phyloP scores from a whole-genome alignment of 768 basidiomycete genomes.

The Cystobasidium ongulense region DNA sequence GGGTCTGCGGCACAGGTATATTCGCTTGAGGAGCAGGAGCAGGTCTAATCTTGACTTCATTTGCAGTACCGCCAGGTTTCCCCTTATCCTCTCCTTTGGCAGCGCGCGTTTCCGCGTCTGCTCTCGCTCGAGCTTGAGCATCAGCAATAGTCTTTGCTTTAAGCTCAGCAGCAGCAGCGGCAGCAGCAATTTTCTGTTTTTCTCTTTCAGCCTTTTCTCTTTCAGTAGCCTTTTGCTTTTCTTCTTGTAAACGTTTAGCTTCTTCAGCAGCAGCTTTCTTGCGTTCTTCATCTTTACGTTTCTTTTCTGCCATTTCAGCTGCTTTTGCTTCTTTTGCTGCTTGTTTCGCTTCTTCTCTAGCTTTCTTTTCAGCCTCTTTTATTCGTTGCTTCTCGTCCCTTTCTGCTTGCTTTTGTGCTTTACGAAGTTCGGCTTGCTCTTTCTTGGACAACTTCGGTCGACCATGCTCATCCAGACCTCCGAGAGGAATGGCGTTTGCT shows the following conservation, averaged over 20 bases:
- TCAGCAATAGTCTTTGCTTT: neutral
- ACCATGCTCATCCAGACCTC: neutral
- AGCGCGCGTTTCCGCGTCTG: neutral
- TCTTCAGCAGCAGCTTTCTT: conserved; percentile 35
- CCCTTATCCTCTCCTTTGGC: neutral
- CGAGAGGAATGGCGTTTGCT: neutral
- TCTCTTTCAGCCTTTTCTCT: conserved; percentile 30
- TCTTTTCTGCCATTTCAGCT: conserved; percentile 53
- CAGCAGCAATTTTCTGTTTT: conserved; percentile 43
- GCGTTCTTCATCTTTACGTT: conserved; percentile 58
- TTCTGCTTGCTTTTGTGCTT: conserved; percentile 1
- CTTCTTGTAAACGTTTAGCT: conserved; percentile 37
- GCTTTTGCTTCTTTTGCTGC: conserved; percentile 51
- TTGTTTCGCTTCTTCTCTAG: conserved; percentile 48
- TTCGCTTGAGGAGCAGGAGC: neutral
- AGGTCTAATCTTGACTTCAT: conserved; percentile 11
- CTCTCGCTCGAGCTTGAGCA: conserved; percentile 16
- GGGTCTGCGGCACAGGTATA: neutral
- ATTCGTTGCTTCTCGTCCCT: conserved; percentile 23
- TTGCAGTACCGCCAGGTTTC: neutral
- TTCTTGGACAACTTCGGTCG: conserved; percentile 22
- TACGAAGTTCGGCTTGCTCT: conserved; percentile 6
- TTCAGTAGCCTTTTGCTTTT: conserved; percentile 35
- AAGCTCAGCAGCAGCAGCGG: conserved; percentile 8
- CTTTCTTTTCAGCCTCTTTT: conserved; percentile 17